Evolutionary conservation across 176 grass and related monocot genomes (phyloP).

Genomic region (Chrysopogon serrulatus): DNA sequence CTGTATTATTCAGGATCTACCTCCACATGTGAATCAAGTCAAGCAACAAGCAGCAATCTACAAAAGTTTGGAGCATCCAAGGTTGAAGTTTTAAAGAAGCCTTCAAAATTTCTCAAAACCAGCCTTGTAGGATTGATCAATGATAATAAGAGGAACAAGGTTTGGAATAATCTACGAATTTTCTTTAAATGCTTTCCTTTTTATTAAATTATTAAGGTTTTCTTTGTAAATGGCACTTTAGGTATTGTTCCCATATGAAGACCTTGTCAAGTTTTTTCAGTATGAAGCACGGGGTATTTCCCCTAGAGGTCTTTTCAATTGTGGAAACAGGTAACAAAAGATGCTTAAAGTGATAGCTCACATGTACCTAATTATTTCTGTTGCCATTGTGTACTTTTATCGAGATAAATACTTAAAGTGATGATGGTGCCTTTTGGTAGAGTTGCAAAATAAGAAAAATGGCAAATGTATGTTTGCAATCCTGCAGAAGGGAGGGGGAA

Average conservation of each 20-base stretch:
- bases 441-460: not conserved
- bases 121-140: conserved; percentile 92
- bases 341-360: not conserved
- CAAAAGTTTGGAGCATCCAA: conserved; percentile 57
- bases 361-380: conserved; percentile 5
- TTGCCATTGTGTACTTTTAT: not conserved
- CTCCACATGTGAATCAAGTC: conserved; percentile 26
- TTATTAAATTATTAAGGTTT: conserved; percentile 36
- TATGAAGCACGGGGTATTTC: conserved; percentile 72
- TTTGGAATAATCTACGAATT: conserved; percentile 25
- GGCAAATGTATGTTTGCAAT: not conserved
- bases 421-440: not conserved
- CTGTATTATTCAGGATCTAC: conserved; percentile 42
- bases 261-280: conserved; percentile 96
- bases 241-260: conserved; percentile 83
- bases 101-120: conserved; percentile 73
- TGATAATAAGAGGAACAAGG: conserved; percentile 92
- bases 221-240: conserved; percentile 46
- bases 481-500: not conserved
- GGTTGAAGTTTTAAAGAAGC: conserved; percentile 68
- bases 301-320: conserved; percentile 96
- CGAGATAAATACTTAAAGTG: not conserved
- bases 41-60: conserved; percentile 38
- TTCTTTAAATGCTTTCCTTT: not conserved
- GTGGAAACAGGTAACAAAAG: conserved; percentile 83